Conservation (phyloP, 1,139 yeast genomes). For the Yamadazyma sp. region DNA sequence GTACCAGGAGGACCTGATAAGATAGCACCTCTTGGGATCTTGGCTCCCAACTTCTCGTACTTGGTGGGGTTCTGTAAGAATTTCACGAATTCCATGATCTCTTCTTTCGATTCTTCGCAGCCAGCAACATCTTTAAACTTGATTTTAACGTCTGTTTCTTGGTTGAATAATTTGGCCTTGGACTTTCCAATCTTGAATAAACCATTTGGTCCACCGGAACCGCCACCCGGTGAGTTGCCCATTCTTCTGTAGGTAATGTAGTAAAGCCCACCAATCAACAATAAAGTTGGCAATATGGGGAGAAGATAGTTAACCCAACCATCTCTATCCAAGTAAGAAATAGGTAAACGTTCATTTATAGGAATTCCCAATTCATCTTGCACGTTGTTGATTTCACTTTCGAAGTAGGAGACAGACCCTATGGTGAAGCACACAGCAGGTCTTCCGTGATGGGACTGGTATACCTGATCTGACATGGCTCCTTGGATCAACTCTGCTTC, state of each 20-base stretch:
- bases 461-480: slow-evolving; percentile 46
- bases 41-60: slow-evolving; percentile 77
- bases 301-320: slow-evolving; percentile 55
- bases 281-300: slow-evolving; percentile 66
- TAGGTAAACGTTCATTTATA: slow-evolving; percentile 61
- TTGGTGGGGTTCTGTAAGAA: slow-evolving; percentile 72
- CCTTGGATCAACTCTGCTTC: slow-evolving; percentile 69
- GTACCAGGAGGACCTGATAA: slow-evolving; percentile 87
- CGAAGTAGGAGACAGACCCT: slow-evolving; percentile 73
- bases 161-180: slow-evolving; percentile 69
- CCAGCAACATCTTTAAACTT: slow-evolving; percentile 83
- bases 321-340: slow-evolving; percentile 61
- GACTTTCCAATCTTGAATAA: slow-evolving; percentile 65
- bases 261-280: slow-evolving; percentile 70
- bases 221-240: slow-evolving; percentile 41
- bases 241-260: slow-evolving; percentile 66
- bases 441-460: slow-evolving; percentile 33
- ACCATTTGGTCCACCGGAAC: slow-evolving; percentile 55
- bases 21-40: slow-evolving; percentile 82
- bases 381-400: slow-evolving; percentile 60
- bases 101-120: slow-evolving; percentile 79
- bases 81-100: slow-evolving; percentile 81
- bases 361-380: slow-evolving; percentile 65
- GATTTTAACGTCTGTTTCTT: slow-evolving; percentile 68
- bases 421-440: slow-evolving; percentile 62